These are phyloP conservation scores for Cutaneotrichosporon sp. DNA, from an alignment of 1,284 basidiomycete species.

Conservation along the genomic window DNA sequence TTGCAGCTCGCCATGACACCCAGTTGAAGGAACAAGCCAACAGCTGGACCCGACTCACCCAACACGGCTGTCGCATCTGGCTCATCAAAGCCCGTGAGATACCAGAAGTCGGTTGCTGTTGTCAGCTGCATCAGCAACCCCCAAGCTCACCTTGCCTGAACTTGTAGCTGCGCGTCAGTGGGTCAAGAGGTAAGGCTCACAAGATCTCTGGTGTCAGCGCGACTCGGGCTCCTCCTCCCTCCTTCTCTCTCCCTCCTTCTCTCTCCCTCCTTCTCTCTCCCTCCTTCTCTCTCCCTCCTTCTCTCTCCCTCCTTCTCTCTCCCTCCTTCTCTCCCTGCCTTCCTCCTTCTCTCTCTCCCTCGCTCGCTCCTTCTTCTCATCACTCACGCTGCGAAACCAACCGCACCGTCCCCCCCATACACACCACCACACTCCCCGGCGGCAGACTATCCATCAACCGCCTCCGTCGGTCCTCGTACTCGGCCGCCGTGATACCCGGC, in stretches of 20 bases:
- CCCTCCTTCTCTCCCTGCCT: background rate
- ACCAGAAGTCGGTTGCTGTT: slow-evolving; percentile 81
- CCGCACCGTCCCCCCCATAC: slow-evolving; percentile 75
- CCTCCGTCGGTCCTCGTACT: slow-evolving; percentile 77
- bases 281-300: background rate
- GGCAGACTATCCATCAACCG: slow-evolving; percentile 75
- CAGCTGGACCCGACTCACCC: slow-evolving; percentile 54
- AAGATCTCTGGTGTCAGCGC: slow-evolving; percentile 56
- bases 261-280: background rate
- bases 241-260: background rate
- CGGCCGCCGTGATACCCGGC: slow-evolving; percentile 73
- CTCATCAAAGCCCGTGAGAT: slow-evolving; percentile 92
- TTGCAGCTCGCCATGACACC: background rate
- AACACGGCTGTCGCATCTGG: slow-evolving; percentile 84
- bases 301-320: background rate
- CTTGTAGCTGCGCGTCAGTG: slow-evolving; percentile 68
- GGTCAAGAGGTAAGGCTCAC: slow-evolving; percentile 48
- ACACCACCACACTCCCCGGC: slow-evolving; percentile 73
- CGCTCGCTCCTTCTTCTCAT: background rate
- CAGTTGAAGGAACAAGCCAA: background rate
- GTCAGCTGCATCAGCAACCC: background rate
- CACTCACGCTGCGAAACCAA: slow-evolving; percentile 81
- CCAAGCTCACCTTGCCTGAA: slow-evolving; percentile 67
- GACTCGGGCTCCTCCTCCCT: too few relatives aligned
- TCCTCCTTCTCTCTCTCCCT: background rate